These are phyloP conservation scores for Xylaria hypoxylon DNA, from an alignment of 2,329 filamentous ascomycete species.

Conservation along the genomic window DNA sequence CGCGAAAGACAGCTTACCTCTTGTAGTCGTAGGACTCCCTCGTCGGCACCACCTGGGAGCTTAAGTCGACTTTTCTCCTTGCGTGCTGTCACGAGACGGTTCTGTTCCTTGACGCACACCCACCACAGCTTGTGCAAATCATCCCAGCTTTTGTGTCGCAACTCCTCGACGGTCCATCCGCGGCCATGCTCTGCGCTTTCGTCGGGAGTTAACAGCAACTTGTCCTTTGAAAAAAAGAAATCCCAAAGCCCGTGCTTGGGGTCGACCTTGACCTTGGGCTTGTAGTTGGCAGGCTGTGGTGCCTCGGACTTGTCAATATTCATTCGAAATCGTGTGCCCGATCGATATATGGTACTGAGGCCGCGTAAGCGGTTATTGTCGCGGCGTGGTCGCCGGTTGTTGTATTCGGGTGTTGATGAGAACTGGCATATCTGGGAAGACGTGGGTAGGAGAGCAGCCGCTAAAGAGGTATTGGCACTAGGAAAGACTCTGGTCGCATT, in stretches of 20 bases:
- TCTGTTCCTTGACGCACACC: conserved; percentile 91
- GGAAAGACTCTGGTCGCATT: conserved; percentile 39
- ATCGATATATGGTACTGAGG: conserved; percentile 82
- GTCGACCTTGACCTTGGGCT: conserved; percentile 70
- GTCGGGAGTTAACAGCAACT: conserved; percentile 76
- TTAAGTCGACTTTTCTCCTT: conserved; percentile 75
- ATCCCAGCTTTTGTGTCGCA: conserved; percentile 91
- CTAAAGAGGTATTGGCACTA: conserved; percentile 33
- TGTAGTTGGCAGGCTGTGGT: conserved; percentile 76
- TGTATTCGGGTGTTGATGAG: conserved; percentile 50
- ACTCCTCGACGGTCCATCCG: conserved; percentile 85
- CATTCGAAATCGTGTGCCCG: conserved; percentile 79
- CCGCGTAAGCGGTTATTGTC: conserved; percentile 86
- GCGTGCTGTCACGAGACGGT: conserved; percentile 83
- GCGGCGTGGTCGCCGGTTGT: conserved; percentile 56
- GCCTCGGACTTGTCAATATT: conserved; percentile 78
- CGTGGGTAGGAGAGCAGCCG: conserved; percentile 32
- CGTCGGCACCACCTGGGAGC: conserved; percentile 67
- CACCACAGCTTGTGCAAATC: conserved; percentile 95
- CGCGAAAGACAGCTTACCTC: conserved; percentile 62
- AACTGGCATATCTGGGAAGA: conserved; percentile 46
- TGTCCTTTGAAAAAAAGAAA: conserved; percentile 82
- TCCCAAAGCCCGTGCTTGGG: conserved; percentile 89
- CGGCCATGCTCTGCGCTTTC: conserved; percentile 81
- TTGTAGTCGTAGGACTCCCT: conserved; percentile 64